Percentiles rank a stretch among this genome's conserved stretches.
These are phyloP conservation scores for Lactarius hengduanensis DNA, from an alignment of 768 basidiomycete species.

Conservation along the genomic window DNA sequence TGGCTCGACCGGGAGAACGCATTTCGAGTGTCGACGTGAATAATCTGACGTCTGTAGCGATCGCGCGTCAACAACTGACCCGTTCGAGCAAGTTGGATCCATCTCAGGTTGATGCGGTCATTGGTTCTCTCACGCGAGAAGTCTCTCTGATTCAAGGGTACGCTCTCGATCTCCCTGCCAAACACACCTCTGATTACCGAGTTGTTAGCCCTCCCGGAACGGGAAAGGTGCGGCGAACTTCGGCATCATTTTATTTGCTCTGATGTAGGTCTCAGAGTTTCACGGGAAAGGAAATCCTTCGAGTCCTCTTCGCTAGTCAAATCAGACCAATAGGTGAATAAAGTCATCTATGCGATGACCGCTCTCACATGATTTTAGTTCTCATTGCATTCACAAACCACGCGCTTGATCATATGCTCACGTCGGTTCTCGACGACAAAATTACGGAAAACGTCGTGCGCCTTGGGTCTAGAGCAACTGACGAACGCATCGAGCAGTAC, in stretches of 20 bases:
- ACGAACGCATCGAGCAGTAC: conserved; percentile 57
- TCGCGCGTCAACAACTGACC: conserved; percentile 48
- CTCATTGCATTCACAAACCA: conserved; percentile 75
- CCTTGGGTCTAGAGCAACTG: conserved; percentile 61
- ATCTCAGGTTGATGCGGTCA: conserved; percentile 68
- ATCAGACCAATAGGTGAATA: conserved; percentile 49
- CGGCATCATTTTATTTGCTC: background rate
- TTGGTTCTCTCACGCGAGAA: conserved; percentile 59
- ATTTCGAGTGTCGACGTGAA: conserved; percentile 41
- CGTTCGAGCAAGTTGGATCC: conserved; percentile 57
- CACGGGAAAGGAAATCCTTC: conserved; percentile 67
- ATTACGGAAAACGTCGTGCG: conserved; percentile 68
- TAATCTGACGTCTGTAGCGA: conserved; percentile 44
- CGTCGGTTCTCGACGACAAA: conserved; percentile 57
- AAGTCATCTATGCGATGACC: background rate
- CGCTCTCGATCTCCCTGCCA: conserved; percentile 15
- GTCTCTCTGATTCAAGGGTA: conserved; percentile 73
- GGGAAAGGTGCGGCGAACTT: conserved; percentile 53
- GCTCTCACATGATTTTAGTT: conserved; percentile 27
- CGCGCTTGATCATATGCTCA: conserved; percentile 71
- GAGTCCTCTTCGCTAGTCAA: conserved; percentile 55
- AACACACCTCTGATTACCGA: background rate
- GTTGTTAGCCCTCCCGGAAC: conserved; percentile 69
- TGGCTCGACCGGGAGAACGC: conserved; percentile 39
- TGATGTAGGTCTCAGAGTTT: conserved; percentile 45